Evolutionary conservation across 208 protist genomes (phyloP).

Genomic region (Crithidia acanthocephali): DNA sequence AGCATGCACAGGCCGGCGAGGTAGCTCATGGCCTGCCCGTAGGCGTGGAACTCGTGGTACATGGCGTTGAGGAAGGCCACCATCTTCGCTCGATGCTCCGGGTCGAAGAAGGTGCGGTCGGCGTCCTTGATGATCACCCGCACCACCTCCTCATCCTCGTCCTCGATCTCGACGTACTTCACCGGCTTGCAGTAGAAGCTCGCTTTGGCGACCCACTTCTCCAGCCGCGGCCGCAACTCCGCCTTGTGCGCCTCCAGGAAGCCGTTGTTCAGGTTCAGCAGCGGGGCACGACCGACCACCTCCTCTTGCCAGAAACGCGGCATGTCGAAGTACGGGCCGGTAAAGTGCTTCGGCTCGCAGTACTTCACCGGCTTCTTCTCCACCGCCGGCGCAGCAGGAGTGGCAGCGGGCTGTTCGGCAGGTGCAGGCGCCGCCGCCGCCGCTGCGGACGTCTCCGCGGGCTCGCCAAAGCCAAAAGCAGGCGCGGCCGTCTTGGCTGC

Average conservation of each 20-base stretch:
- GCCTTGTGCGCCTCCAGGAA: conserved; percentile 74
- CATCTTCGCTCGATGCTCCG: conserved; percentile 77
- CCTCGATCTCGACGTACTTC: conserved; percentile 77
- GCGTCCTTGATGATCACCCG: conserved; percentile 94
- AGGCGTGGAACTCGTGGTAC: conserved; percentile 84
- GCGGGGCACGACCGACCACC: conserved; percentile 66
- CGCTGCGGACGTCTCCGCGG: neutral
- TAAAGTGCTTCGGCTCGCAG: conserved; percentile 77
- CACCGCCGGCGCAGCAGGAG: conserved; percentile 15
- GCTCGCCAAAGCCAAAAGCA: conserved; percentile 13
- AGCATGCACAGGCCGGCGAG: conserved; percentile 88
- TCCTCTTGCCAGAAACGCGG: conserved; percentile 82
- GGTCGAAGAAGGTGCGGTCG: conserved; percentile 83
- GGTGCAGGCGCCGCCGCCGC: conserved; percentile 3
- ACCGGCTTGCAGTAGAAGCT: conserved; percentile 71
- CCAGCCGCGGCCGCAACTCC: conserved; percentile 59
- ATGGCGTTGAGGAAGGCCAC: conserved; percentile 81
- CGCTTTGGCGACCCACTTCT: conserved; percentile 69
- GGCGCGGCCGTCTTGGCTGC: conserved; percentile 9
- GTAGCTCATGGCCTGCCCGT: conserved; percentile 93
- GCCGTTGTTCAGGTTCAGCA: conserved; percentile 86
- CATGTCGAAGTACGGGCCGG: conserved; percentile 83
- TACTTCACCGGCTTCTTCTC: conserved; percentile 42
- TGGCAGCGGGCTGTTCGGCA: neutral
- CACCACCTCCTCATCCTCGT: conserved; percentile 86